Evolutionary conservation across 805 yeast species (phyloP).

Genomic region (Kluyveromyces wickerhamii): DNA sequence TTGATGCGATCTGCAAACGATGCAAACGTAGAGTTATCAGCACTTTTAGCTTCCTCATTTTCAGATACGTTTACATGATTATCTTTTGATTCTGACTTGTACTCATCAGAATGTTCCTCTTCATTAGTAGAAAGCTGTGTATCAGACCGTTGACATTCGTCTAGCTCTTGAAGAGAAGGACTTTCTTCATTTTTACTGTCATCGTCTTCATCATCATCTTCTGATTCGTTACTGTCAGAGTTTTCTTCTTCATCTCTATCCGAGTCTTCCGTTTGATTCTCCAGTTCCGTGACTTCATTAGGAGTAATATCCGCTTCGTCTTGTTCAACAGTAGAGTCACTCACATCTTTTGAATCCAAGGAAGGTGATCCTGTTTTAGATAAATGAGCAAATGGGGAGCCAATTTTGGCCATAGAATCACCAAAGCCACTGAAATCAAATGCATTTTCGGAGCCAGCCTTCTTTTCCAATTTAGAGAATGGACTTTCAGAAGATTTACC

Average conservation of each 20-base stretch:
- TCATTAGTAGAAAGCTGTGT: too few relatives aligned
- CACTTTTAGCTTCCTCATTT: background rate
- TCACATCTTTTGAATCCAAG: background rate
- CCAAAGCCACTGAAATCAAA: background rate
- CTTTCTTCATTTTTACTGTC: background rate
- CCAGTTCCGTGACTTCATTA: background rate
- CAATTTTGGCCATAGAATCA: background rate
- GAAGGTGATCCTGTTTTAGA: background rate
- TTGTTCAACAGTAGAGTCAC: constrained; percentile 4
- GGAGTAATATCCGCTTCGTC: background rate
- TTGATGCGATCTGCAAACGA: constrained; percentile 23
- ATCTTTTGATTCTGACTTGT: background rate
- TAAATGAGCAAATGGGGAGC: background rate
- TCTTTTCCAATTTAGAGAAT: background rate
- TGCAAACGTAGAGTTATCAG: constrained; percentile 13
- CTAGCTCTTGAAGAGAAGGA: too few relatives aligned
- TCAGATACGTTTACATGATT: too few relatives aligned
- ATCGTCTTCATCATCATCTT: background rate
- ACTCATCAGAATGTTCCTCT: background rate
- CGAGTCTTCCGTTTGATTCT: constrained; percentile 1
- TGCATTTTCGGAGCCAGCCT: background rate
- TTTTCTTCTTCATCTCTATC: too few relatives aligned
- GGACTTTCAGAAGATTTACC: constrained; percentile 10
- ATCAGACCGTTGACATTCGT: too few relatives aligned
- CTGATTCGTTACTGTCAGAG: background rate